Evolutionary conservation across 768 basidiomycete genomes (phyloP).

Genomic region (Mycena crocata): DNA sequence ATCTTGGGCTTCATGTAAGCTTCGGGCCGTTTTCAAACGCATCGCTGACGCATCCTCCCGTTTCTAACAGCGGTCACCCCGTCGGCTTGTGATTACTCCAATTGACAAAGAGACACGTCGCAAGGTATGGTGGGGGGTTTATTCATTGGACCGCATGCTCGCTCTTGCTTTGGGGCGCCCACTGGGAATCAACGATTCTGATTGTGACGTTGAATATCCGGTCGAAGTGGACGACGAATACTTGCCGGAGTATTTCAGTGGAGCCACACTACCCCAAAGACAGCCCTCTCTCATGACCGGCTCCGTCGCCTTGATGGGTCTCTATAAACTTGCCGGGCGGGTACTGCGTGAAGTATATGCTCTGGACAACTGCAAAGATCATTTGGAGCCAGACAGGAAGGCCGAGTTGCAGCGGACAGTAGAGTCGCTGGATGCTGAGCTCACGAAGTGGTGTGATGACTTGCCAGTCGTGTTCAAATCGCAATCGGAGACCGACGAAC

Average conservation of each 20-base stretch:
- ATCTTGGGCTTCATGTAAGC: slow-evolving; percentile 91
- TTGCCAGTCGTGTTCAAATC: slow-evolving; percentile 82
- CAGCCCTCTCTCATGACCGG: slow-evolving; percentile 85
- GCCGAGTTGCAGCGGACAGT: slow-evolving; percentile 82
- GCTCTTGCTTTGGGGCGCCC: slow-evolving; percentile 91
- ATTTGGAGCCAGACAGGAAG: slow-evolving; percentile 78
- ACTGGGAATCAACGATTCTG: slow-evolving; percentile 87
- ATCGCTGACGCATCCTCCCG: slow-evolving; percentile 28
- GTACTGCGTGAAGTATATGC: slow-evolving; percentile 88
- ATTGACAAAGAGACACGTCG: slow-evolving; percentile 90
- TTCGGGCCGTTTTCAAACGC: slow-evolving; percentile 14
- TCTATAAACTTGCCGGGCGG: slow-evolving; percentile 88
- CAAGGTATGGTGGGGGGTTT: slow-evolving; percentile 96
- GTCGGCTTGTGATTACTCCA: slow-evolving; percentile 73
- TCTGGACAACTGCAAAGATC: slow-evolving; percentile 80
- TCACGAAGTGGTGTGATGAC: slow-evolving; percentile 87
- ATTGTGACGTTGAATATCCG: slow-evolving; percentile 91
- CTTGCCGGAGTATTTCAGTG: slow-evolving; percentile 77
- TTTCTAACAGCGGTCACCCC: slow-evolving; percentile 77
- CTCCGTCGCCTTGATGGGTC: slow-evolving; percentile 75
- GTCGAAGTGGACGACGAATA: slow-evolving; percentile 86
- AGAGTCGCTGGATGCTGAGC: slow-evolving; percentile 79
- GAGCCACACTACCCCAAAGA: slow-evolving; percentile 65
- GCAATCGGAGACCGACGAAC: slow-evolving; percentile 76
- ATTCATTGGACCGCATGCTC: slow-evolving; percentile 91